These are phyloP conservation scores for Gliomastix tumulicola DNA, from an alignment of 2,329 filamentous ascomycete genomes.

Conservation along the genomic window DNA sequence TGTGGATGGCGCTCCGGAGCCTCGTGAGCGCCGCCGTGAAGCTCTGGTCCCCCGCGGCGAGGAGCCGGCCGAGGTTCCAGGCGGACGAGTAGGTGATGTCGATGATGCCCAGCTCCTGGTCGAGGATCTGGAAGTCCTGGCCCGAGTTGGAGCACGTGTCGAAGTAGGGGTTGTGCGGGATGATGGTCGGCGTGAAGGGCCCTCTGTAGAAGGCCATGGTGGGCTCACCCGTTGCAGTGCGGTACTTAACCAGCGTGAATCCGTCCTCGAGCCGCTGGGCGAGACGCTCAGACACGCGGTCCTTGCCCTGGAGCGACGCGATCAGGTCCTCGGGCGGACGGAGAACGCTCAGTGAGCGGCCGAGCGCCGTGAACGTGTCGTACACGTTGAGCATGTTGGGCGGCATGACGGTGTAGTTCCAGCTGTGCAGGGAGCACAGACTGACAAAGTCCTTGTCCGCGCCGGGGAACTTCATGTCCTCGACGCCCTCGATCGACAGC, in stretches of 20 bases:
- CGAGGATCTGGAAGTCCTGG: constrained; percentile 29
- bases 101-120: constrained; percentile 28
- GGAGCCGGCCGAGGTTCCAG: constrained; percentile 31
- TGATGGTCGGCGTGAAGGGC: constrained; percentile 23
- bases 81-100: constrained; percentile 34
- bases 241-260: constrained; percentile 26
- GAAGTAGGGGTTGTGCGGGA: constrained; percentile 5
- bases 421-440: constrained; percentile 28
- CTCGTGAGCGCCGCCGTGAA: constrained; percentile 15
- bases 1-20: not conserved
- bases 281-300: constrained; percentile 12
- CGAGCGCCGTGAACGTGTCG: constrained; percentile 23
- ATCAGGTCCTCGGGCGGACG: no score
- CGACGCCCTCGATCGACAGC: constrained; percentile 26
- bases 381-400: constrained; percentile 21
- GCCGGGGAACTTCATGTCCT: constrained; percentile 16
- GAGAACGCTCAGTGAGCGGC: no score
- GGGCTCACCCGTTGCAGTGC: constrained; percentile 28
- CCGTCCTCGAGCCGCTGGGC: constrained; percentile 22
- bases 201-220: constrained; percentile 27
- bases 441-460: constrained; percentile 13
- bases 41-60: constrained; percentile 24
- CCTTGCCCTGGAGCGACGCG: no score
- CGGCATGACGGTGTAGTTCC: constrained; percentile 29
- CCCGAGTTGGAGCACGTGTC: constrained; percentile 20